Evolutionary conservation across 2,329 filamentous ascomycete species (phyloP).

Genomic region (Hypoxylon sp.): DNA sequence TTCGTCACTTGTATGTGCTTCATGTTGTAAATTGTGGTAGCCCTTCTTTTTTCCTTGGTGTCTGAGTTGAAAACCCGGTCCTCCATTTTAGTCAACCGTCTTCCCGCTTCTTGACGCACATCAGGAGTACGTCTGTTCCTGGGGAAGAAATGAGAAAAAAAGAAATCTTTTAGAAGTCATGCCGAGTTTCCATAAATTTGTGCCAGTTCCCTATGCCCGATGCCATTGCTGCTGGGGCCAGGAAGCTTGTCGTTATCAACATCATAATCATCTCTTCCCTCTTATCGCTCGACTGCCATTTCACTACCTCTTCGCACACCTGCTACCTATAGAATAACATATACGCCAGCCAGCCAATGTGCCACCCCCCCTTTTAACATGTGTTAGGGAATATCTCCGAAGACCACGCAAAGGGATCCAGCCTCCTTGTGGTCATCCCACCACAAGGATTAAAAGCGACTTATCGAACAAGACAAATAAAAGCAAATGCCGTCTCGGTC

Average conservation of each 20-base stretch:
- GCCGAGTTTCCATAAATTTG: constrained; percentile 45
- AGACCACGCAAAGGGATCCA: constrained; percentile 44
- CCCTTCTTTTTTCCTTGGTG: constrained; percentile 36
- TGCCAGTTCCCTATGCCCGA: constrained; percentile 42
- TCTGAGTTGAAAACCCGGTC: constrained; percentile 41
- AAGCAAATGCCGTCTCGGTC: constrained; percentile 60
- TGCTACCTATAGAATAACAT: constrained; percentile 44
- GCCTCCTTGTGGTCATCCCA: constrained; percentile 45
- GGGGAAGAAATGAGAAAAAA: constrained; percentile 41
- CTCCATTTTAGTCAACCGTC: constrained; percentile 41
- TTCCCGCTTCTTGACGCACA: constrained; percentile 34
- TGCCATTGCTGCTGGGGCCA: constrained; percentile 38
- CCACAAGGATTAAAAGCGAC: constrained; percentile 48
- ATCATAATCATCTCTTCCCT: constrained; percentile 40
- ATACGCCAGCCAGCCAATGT: constrained; percentile 47
- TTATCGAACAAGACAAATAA: constrained; percentile 52
- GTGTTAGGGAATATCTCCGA: constrained; percentile 43
- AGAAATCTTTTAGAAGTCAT: constrained; percentile 49
- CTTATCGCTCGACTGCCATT: constrained; percentile 35
- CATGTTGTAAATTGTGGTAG: constrained; percentile 39
- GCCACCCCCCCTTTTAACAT: constrained; percentile 40
- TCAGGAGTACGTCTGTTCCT: constrained; percentile 38
- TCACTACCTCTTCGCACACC: constrained; percentile 27
- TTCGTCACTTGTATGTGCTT: constrained; percentile 40
- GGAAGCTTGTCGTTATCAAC: constrained; percentile 35